Conservation (phyloP, 306 rosid genomes). For the Lathyrus tuberosus region DNA sequence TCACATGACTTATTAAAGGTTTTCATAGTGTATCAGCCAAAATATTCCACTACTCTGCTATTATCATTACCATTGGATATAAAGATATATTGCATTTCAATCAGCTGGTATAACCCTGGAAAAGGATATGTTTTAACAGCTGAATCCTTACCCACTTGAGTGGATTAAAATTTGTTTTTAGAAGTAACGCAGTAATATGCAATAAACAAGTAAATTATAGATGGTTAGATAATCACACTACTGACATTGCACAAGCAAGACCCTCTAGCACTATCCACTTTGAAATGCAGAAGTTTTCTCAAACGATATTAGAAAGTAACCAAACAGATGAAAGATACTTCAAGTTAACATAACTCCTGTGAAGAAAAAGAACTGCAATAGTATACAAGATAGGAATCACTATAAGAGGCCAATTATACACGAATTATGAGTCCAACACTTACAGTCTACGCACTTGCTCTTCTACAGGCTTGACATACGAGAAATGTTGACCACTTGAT, state of each 20-base stretch:
- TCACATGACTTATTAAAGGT: neutral
- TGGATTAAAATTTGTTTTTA: conserved; percentile 10
- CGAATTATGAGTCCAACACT: conserved; percentile 37
- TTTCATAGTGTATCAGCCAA: conserved; percentile 1
- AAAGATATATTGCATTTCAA: neutral
- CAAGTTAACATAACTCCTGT: conserved; percentile 4
- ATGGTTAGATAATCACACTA: neutral
- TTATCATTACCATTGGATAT: neutral
- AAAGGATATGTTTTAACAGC: conserved; percentile 7
- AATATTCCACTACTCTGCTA: neutral
- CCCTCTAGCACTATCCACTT: conserved; percentile 11
- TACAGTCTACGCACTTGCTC: conserved; percentile 61
- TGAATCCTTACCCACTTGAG: conserved; percentile 25
- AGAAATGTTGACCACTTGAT: conserved; percentile 59
- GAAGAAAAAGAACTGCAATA: conserved; percentile 5
- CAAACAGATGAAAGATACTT: neutral
- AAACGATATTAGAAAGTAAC: conserved; percentile 28
- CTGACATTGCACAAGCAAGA: conserved; percentile 25
- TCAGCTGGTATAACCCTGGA: conserved; percentile 18
- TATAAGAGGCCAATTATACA: conserved; percentile 14
- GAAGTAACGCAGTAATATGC: conserved; percentile 3
- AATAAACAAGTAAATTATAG: neutral
- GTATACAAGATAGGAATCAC: neutral
- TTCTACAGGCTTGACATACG: conserved; percentile 58
- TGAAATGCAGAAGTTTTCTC: conserved; percentile 19